These are phyloP conservation scores for Suillus sp. DNA, from an alignment of 768 basidiomycete genomes.

Conservation along the genomic window DNA sequence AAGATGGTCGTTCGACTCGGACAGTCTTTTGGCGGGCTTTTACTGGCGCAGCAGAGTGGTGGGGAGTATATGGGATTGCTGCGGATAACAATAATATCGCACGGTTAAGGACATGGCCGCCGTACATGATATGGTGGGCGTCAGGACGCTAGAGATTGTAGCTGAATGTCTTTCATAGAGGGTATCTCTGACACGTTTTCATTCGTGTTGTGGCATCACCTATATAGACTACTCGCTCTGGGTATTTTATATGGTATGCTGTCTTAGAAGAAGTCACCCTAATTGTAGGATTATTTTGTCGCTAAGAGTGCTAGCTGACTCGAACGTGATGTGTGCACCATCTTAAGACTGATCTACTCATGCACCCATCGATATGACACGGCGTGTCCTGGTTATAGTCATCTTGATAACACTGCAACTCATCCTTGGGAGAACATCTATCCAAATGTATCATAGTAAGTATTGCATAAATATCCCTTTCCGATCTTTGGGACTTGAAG, in stretches of 20 bases:
- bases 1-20: not conserved
- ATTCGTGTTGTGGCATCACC: not conserved
- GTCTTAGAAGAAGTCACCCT: too few relatives aligned
- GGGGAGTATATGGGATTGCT: not conserved
- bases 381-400: too few relatives aligned
- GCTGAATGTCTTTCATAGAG: not conserved
- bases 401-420: not conserved
- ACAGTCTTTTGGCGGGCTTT: not conserved
- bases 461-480: not conserved
- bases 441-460: not conserved
- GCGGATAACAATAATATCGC: not conserved
- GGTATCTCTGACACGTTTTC: not conserved
- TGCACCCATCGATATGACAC: too few relatives aligned
- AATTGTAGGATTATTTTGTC: too few relatives aligned
- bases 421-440: not conserved
- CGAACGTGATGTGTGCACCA: too few relatives aligned
- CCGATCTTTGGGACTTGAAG: not conserved
- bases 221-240: not conserved
- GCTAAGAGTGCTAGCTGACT: too few relatives aligned
- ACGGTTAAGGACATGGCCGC: not conserved
- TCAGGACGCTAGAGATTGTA: not conserved
- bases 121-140: not conserved
- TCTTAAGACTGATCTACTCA: too few relatives aligned
- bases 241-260: too few relatives aligned
- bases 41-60: not conserved